These are phyloP conservation scores for Fusarium austroafricanum DNA, from an alignment of 2,329 filamentous ascomycete species.

Conservation along the genomic window DNA sequence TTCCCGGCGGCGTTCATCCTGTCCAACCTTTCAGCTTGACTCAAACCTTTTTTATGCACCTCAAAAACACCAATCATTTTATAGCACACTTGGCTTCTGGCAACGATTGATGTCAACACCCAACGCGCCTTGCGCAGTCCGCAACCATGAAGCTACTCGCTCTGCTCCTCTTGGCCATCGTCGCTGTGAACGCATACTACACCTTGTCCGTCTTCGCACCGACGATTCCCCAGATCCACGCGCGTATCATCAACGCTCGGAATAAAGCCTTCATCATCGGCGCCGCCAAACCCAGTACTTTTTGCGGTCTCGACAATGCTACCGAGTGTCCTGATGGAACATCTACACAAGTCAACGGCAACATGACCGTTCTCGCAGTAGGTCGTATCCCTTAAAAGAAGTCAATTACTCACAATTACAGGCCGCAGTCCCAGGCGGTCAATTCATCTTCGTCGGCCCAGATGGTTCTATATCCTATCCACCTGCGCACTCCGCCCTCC, in stretches of 20 bases:
- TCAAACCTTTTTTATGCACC: neutral
- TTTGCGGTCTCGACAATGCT: conserved; percentile 38
- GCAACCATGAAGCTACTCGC: conserved; percentile 28
- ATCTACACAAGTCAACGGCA: conserved; percentile 43
- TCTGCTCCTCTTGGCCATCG: conserved; percentile 1
- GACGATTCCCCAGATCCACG: conserved; percentile 34
- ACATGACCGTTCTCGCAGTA: conserved; percentile 48
- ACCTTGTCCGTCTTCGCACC: conserved; percentile 45
- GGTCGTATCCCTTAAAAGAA: neutral
- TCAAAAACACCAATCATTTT: neutral
- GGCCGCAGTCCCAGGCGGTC: conserved; percentile 71
- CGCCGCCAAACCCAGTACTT: conserved; percentile 41
- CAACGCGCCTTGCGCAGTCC: neutral
- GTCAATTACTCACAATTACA: conserved; percentile 14
- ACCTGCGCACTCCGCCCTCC: conserved; percentile 62
- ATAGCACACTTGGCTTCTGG: neutral
- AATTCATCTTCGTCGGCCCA: conserved; percentile 68
- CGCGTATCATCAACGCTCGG: conserved; percentile 45
- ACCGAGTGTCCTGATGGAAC: conserved; percentile 45
- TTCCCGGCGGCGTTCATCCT: neutral
- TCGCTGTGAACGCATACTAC: conserved; percentile 36
- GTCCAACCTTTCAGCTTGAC: neutral
- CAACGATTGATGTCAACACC: conserved; percentile 1
- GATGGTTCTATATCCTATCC: conserved; percentile 68
- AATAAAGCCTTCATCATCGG: conserved; percentile 47